Conservation (phyloP, 257 asterid species). For the Fraxinus excelsior region DNA sequence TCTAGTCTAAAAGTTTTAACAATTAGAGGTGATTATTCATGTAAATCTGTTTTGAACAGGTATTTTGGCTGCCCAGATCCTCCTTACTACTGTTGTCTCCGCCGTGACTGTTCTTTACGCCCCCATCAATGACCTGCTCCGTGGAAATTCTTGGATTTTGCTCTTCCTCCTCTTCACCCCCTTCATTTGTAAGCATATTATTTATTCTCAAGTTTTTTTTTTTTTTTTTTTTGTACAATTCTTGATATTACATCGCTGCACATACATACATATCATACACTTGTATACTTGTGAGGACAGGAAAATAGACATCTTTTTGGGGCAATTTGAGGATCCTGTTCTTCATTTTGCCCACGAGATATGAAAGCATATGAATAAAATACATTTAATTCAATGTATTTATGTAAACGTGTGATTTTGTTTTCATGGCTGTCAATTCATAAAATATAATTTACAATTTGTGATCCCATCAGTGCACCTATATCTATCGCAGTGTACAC, state of each 20-base stretch:
- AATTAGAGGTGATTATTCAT: background rate
- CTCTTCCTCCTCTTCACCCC: slow-evolving; percentile 79
- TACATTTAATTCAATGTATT: no score
- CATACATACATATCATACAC: background rate
- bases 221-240: background rate
- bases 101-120: slow-evolving; percentile 69
- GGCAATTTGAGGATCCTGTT: background rate
- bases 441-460: background rate
- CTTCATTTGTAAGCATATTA: slow-evolving; percentile 58
- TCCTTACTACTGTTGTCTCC: slow-evolving; percentile 63
- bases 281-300: background rate
- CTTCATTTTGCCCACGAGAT: background rate
- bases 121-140: slow-evolving; percentile 77
- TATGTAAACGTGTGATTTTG: background rate
- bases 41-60: background rate
- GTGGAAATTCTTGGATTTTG: slow-evolving; percentile 65
- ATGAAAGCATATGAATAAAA: background rate
- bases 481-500: background rate
- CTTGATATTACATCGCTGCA: background rate
- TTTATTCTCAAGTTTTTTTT: background rate
- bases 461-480: background rate
- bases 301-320: no score
- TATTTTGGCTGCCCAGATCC: slow-evolving; percentile 85
- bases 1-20: background rate
- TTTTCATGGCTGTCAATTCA: background rate